Conservation (phyloP, 1,139 yeast genomes). For the Insectozyma bohioensis region DNA sequence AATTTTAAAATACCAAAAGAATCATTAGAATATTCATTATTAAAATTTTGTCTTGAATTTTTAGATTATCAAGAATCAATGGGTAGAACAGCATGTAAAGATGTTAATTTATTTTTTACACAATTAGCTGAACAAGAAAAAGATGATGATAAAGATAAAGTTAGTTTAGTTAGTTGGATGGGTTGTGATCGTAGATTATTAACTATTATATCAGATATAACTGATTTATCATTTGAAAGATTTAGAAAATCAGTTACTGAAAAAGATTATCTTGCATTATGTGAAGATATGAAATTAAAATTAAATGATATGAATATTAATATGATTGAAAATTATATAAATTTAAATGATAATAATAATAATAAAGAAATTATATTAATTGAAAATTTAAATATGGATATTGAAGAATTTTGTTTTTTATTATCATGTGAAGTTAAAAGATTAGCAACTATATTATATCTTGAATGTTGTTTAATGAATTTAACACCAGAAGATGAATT, state of each 20-base stretch:
- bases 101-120: slow-evolving; percentile 24
- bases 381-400: slow-evolving; percentile 6
- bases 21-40: slow-evolving; percentile 21
- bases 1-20: slow-evolving; percentile 17
- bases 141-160: slow-evolving; percentile 2
- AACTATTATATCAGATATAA: slow-evolving; percentile 31
- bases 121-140: slow-evolving; percentile 18
- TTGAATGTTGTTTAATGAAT: slow-evolving; percentile 26
- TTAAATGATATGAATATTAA: slow-evolving; percentile 16
- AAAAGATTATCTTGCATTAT: slow-evolving; percentile 16
- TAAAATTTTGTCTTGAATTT: slow-evolving; percentile 28
- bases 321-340: slow-evolving; percentile 7
- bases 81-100: slow-evolving; percentile 36
- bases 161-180: slow-evolving; percentile 20
- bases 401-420: slow-evolving; percentile 27
- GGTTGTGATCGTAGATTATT: slow-evolving; percentile 32
- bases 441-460: slow-evolving; percentile 23
- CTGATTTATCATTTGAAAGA: slow-evolving; percentile 35
- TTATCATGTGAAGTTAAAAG: slow-evolving; percentile 30
- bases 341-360: neutral
- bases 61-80: slow-evolving; percentile 32
- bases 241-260: slow-evolving; percentile 17
- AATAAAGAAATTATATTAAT: neutral
- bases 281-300: slow-evolving; percentile 15
- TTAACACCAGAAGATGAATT: slow-evolving; percentile 19